Evolutionary conservation across 2,329 filamentous ascomycete species (phyloP).

Genomic region (Penicillium sp.): DNA sequence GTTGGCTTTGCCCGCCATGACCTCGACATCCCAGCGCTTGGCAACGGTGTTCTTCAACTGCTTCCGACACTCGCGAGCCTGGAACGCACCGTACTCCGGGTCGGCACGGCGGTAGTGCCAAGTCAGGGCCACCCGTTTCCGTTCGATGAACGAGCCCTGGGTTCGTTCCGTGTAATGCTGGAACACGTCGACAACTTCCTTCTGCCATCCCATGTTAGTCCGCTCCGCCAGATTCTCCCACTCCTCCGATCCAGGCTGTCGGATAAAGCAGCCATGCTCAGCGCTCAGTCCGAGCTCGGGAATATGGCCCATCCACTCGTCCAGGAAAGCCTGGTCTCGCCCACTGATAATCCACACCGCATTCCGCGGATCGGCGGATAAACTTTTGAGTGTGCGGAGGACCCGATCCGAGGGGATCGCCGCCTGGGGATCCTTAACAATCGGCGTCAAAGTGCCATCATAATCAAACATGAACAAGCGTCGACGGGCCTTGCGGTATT

Average conservation of each 20-base stretch:
- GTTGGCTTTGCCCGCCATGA: constrained; percentile 96
- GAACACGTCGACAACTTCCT: constrained; percentile 80
- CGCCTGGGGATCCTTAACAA: constrained; percentile 86
- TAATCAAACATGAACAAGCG: constrained; percentile 99
- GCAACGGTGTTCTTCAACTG: constrained; percentile 75
- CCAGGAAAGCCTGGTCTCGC: constrained; percentile 86
- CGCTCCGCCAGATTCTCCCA: constrained; percentile 90
- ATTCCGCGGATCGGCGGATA: constrained; percentile 79
- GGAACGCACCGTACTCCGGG: constrained; percentile 77
- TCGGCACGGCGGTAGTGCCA: constrained; percentile 97
- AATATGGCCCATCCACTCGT: constrained; percentile 91
- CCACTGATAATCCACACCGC: constrained; percentile 98
- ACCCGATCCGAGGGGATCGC: constrained; percentile 85
- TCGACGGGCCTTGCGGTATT: constrained; percentile 73
- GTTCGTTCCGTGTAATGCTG: constrained; percentile 85
- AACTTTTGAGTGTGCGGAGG: constrained; percentile 73
- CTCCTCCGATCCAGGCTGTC: constrained; percentile 69
- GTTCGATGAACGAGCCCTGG: constrained; percentile 87
- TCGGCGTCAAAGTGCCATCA: constrained; percentile 92
- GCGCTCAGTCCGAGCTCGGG: constrained; percentile 86
- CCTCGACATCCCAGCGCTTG: constrained; percentile 85
- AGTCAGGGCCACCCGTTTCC: constrained; percentile 89
- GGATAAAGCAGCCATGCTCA: constrained; percentile 95
- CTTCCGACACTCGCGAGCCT: constrained; percentile 78
- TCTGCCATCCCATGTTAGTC: constrained; percentile 90